A percentile compares a stretch with the other conserved stretches of the same genome.
phyloP scores from a whole-genome alignment of 2,329 filamentous ascomycete genomes.

The Fusarium solani-melongenae region DNA sequence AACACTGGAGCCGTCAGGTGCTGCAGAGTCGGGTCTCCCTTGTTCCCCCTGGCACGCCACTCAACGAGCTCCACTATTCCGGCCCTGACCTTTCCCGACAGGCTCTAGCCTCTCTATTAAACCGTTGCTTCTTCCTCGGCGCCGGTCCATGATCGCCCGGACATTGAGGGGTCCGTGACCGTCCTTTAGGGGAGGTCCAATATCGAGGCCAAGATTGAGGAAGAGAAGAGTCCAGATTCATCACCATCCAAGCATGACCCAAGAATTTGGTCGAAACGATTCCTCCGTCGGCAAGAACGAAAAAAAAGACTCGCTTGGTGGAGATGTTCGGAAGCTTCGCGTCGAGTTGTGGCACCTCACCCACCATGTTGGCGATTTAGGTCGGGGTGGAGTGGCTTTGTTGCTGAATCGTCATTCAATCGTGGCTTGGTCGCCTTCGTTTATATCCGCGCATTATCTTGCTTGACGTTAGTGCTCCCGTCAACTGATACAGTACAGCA shows the following conservation, averaged over 20 bases:
- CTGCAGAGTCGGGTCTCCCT: neutral
- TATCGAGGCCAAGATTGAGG: neutral
- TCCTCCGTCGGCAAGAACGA: neutral
- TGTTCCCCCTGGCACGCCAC: neutral
- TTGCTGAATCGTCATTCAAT: neutral
- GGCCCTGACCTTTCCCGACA: slow-evolving; percentile 2
- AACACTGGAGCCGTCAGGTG: slow-evolving; percentile 3
- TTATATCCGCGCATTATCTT: neutral
- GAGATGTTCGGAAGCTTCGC: neutral
- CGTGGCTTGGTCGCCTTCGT: slow-evolving; percentile 7
- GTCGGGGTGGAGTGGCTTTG: neutral
- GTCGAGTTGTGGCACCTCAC: neutral
- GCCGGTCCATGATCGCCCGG: slow-evolving; percentile 6
- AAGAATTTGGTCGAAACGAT: neutral
- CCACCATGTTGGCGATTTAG: slow-evolving; percentile 1
- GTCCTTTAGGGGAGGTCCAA: neutral
- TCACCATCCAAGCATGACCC: neutral
- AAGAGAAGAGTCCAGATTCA: neutral
- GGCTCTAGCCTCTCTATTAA: slow-evolving; percentile 1
- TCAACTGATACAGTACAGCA: neutral
- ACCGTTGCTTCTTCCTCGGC: neutral
- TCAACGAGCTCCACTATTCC: neutral
- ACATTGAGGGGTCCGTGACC: slow-evolving; percentile 8
- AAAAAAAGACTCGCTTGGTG: neutral
- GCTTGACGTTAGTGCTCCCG: neutral